Evolutionary conservation across 768 basidiomycete species (phyloP).

Genomic region (Goffeauzyma gilvescens): DNA sequence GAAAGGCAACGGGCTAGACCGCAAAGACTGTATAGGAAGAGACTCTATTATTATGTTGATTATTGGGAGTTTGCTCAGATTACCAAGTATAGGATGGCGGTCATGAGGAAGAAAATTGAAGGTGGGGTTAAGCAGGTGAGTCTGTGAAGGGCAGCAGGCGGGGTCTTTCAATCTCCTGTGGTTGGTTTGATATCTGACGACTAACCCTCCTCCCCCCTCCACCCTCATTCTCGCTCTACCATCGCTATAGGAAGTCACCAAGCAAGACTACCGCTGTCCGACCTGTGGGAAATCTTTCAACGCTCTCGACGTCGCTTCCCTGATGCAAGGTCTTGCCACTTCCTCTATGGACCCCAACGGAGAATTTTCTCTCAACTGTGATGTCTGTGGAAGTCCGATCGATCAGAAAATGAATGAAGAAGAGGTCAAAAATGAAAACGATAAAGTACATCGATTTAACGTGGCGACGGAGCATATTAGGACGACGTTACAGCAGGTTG

Average conservation of each 20-base stretch:
- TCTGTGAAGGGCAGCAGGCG: slow-evolving; percentile 4
- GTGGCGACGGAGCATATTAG: slow-evolving; percentile 70
- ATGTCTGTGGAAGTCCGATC: slow-evolving; percentile 64
- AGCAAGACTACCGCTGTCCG: slow-evolving; percentile 93
- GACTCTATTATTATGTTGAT: slow-evolving; percentile 90
- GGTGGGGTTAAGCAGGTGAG: slow-evolving; percentile 62
- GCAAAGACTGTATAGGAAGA: too few relatives aligned
- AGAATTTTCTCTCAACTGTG: slow-evolving; percentile 47
- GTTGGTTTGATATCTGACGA: too few relatives aligned
- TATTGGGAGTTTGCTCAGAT: slow-evolving; percentile 91
- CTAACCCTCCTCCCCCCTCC: background rate
- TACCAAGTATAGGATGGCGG: slow-evolving; percentile 88
- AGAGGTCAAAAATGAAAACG: slow-evolving; percentile 47
- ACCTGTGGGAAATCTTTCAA: slow-evolving; percentile 67
- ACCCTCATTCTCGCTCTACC: background rate
- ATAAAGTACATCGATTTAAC: slow-evolving; percentile 90
- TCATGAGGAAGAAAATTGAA: slow-evolving; percentile 79
- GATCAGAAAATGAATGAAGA: slow-evolving; percentile 41
- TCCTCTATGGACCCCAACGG: slow-evolving; percentile 1
- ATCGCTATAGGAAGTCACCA: slow-evolving; percentile 67
- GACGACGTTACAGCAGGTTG: slow-evolving; percentile 73
- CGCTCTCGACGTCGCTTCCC: slow-evolving; percentile 62
- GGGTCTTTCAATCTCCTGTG: too few relatives aligned
- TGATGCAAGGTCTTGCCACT: slow-evolving; percentile 52
- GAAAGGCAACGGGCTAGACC: too few relatives aligned